A percentile compares a stretch with the other conserved stretches of the same genome.
phyloP scores from a whole-genome alignment of 805 yeast species.

The Ogataea glucozyma region DNA sequence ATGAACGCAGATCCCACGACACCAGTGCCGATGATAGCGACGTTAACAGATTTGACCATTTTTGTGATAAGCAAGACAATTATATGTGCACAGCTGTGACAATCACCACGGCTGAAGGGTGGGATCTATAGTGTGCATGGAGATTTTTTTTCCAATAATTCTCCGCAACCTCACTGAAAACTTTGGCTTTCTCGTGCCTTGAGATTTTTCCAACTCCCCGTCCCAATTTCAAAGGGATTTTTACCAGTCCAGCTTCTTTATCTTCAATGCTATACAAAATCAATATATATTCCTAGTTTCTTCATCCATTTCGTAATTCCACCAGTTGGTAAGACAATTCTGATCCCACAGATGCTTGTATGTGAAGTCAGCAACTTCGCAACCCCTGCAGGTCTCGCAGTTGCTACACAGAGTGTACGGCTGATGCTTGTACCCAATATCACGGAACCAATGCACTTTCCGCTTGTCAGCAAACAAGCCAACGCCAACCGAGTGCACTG shows the following conservation, averaged over 20 bases:
- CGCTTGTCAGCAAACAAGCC: constrained; percentile 68
- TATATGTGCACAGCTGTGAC: too few relatives aligned
- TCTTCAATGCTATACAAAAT: too few relatives aligned
- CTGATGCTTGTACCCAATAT: constrained; percentile 72
- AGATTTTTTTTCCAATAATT: too few relatives aligned
- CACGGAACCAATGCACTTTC: constrained; percentile 83
- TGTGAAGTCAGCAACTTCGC: constrained; percentile 57
- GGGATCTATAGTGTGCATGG: too few relatives aligned
- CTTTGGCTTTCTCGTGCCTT: too few relatives aligned
- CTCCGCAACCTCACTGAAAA: too few relatives aligned
- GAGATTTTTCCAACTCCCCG: too few relatives aligned
- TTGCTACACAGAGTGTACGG: constrained; percentile 59
- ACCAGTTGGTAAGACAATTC: constrained; percentile 77
- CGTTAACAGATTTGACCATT: constrained; percentile 58
- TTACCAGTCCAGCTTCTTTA: too few relatives aligned
- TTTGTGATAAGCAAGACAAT: background rate
- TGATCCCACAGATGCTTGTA: constrained; percentile 58
- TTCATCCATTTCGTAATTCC: constrained; percentile 43
- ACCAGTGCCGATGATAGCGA: constrained; percentile 85
- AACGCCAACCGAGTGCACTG: constrained; percentile 78
- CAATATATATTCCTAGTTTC: constrained; percentile 27
- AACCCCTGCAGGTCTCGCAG: constrained; percentile 64
- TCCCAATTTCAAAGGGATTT: too few relatives aligned
- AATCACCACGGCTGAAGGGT: too few relatives aligned
- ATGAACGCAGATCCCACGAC: constrained; percentile 93